Evolutionary conservation across 345 rosid genomes (phyloP).

Genomic region (Eucalyptus brandiana): DNA sequence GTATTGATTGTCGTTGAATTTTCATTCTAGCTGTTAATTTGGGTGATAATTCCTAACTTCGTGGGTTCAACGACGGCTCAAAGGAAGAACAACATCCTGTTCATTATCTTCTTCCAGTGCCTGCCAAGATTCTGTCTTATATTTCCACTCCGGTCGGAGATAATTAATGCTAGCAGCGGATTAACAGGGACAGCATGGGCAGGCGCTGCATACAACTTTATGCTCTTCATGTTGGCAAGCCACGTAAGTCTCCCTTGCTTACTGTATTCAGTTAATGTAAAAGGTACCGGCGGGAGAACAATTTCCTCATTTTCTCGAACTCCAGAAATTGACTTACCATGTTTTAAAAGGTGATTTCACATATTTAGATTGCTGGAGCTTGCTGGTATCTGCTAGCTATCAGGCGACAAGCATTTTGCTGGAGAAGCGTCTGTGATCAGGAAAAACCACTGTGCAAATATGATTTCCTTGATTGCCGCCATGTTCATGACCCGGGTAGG

Average conservation of each 20-base stretch:
- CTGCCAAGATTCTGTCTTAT: slow-evolving; percentile 21
- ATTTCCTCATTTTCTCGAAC: not conserved
- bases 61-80: not conserved
- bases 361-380: slow-evolving; percentile 22
- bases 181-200: slow-evolving; percentile 30
- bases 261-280: not conserved
- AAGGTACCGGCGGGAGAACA: not conserved
- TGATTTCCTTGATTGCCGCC: slow-evolving; percentile 10
- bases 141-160: slow-evolving; percentile 19
- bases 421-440: slow-evolving; percentile 11
- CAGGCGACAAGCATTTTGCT: slow-evolving; percentile 16
- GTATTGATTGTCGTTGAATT: not conserved
- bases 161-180: slow-evolving; percentile 17
- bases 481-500: not conserved
- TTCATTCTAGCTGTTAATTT: slow-evolving; percentile 12
- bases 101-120: slow-evolving; percentile 20
- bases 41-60: slow-evolving; percentile 15
- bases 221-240: slow-evolving; percentile 27
- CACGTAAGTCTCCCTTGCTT: slow-evolving; percentile 11
- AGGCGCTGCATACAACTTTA: slow-evolving; percentile 26
- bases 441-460: slow-evolving; percentile 2
- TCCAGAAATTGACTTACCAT: not conserved
- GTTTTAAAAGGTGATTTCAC: not conserved
- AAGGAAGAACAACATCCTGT: slow-evolving; percentile 12
- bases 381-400: slow-evolving; percentile 25